phyloP scores from a whole-genome alignment of 164 flowering plant species.

The Echeveria elegans region DNA sequence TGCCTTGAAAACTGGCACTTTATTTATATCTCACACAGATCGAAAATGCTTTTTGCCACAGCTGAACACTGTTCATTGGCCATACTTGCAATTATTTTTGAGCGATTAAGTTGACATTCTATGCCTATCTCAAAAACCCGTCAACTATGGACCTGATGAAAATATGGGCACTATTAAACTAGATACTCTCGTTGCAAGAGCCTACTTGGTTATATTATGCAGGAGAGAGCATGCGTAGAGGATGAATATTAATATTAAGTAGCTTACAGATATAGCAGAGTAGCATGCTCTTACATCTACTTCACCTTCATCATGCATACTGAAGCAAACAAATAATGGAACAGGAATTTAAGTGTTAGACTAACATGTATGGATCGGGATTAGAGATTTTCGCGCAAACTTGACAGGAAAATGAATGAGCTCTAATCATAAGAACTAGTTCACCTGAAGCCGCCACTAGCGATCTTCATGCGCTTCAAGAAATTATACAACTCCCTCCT shows the following conservation, averaged over 20 bases:
- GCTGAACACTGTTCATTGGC: background rate
- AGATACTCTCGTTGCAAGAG: background rate
- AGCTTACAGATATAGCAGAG: conserved; percentile 84
- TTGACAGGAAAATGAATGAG: background rate
- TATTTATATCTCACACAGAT: too few relatives aligned
- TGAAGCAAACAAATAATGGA: conserved; percentile 17
- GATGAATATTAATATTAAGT: background rate
- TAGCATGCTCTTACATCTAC: conserved; percentile 97
- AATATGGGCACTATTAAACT: background rate
- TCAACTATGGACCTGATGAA: background rate
- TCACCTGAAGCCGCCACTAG: conserved; percentile 82
- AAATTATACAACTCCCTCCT: conserved; percentile 56
- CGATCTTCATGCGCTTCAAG: conserved; percentile 70
- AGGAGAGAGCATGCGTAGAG: background rate
- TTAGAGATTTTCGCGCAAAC: background rate
- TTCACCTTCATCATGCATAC: conserved; percentile 98
- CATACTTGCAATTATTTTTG: background rate
- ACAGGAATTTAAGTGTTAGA: background rate
- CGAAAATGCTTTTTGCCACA: background rate
- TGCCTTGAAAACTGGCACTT: background rate
- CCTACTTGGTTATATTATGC: background rate
- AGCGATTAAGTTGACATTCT: background rate
- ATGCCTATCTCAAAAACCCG: background rate
- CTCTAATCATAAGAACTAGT: conserved; percentile 6
- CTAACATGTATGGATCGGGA: background rate